Evolutionary conservation across 768 basidiomycete species (phyloP).

Genomic region (Boletellus ananiceps): DNA sequence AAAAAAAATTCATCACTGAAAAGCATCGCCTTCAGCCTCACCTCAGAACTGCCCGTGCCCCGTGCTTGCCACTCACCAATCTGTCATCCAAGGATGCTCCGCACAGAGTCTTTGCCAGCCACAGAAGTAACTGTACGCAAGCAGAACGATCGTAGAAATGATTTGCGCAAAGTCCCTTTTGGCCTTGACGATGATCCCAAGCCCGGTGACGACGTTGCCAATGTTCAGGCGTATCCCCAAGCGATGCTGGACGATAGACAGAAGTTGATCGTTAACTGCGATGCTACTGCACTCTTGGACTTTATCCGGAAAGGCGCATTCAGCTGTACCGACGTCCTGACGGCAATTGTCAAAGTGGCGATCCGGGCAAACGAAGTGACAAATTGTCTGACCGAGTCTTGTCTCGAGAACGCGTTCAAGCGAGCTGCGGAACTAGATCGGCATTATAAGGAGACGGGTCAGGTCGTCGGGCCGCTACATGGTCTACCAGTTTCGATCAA

Average conservation of each 20-base stretch:
- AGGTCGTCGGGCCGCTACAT: constrained; percentile 43
- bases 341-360: constrained; percentile 26
- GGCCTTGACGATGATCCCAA: background rate
- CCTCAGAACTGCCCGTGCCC: constrained; percentile 4
- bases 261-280: constrained; percentile 27
- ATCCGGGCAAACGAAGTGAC: constrained; percentile 33
- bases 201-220: constrained; percentile 2
- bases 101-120: background rate
- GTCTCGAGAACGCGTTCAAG: constrained; percentile 46
- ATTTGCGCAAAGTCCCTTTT: constrained; percentile 9
- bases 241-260: constrained; percentile 22
- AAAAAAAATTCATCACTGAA: background rate
- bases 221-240: constrained; percentile 28
- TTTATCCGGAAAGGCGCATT: constrained; percentile 18
- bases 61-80: background rate
- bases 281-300: constrained; percentile 27
- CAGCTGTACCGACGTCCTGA: constrained; percentile 25
- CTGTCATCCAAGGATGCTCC: constrained; percentile 6
- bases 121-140: constrained; percentile 21
- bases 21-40: background rate
- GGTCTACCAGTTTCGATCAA: constrained; percentile 44
- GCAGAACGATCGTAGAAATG: constrained; percentile 19
- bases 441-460: constrained; percentile 41
- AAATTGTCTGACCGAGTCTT: constrained; percentile 57
- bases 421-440: constrained; percentile 49